These are phyloP conservation scores for Eucalyptus brandiana DNA, from an alignment of 345 rosid genomes.

Conservation along the genomic window DNA sequence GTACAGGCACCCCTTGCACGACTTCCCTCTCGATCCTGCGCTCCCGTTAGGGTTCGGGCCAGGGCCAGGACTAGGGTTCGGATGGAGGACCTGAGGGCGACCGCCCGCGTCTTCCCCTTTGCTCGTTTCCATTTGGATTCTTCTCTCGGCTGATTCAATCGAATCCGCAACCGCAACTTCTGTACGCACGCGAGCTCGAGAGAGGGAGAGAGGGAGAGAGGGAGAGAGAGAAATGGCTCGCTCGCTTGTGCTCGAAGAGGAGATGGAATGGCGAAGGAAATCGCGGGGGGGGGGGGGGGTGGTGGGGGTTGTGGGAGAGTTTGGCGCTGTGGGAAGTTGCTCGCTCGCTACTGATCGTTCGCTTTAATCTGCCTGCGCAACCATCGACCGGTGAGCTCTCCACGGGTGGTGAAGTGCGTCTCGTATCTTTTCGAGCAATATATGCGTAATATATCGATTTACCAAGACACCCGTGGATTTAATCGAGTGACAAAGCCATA, in stretches of 20 bases:
- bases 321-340: background rate
- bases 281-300: background rate
- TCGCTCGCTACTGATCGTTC: background rate
- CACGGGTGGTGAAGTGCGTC: background rate
- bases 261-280: background rate
- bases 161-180: background rate
- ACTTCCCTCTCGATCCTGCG: slow-evolving; percentile 7
- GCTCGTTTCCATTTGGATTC: background rate
- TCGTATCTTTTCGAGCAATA: background rate
- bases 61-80: background rate
- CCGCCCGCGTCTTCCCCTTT: background rate
- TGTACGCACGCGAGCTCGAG: background rate
- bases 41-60: background rate
- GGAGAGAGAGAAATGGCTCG: background rate
- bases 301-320: background rate
- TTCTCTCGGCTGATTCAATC: background rate
- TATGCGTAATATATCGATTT: background rate
- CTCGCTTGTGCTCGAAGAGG: background rate
- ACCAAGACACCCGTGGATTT: background rate
- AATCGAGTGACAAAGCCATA: background rate
- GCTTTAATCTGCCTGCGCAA: background rate
- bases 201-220: background rate
- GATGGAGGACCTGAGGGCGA: background rate
- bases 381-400: background rate
- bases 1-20: slow-evolving; percentile 38